A percentile compares a stretch with the other conserved stretches of the same genome.
phyloP scores from a whole-genome alignment of 305 asterid species.

The Solanum hybrid region DNA sequence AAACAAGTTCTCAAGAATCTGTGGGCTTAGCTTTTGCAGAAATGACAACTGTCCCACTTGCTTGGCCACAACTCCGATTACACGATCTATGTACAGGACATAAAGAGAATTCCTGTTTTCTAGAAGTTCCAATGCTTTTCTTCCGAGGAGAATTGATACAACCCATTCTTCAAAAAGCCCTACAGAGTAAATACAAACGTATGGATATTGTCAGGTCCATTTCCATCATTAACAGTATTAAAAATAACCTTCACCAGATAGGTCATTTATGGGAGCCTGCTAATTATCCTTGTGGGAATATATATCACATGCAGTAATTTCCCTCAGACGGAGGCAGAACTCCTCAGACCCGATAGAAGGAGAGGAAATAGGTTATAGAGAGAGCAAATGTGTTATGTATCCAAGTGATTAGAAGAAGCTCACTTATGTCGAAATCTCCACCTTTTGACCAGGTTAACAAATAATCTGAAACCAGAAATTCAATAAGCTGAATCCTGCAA shows the following conservation, averaged over 20 bases:
- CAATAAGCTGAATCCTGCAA: constrained; percentile 93
- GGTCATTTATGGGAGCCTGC: background rate
- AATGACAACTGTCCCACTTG: constrained; percentile 53
- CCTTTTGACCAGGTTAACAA: constrained; percentile 56
- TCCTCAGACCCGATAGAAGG: background rate
- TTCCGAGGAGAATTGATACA: constrained; percentile 52
- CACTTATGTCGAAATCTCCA: constrained; percentile 56
- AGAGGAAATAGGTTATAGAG: background rate
- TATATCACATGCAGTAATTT: background rate
- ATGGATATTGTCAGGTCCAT: background rate
- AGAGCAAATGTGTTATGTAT: background rate
- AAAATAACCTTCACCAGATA: background rate
- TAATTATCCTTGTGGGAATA: background rate
- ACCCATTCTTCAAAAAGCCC: constrained; percentile 85
- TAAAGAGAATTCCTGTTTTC: constrained; percentile 73
- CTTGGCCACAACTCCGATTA: constrained; percentile 64
- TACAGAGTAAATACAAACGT: constrained; percentile 10
- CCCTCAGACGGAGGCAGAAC: background rate
- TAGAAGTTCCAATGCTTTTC: constrained; percentile 58
- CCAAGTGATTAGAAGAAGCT: constrained; percentile 4
- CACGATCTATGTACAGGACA: constrained; percentile 78
- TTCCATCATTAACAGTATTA: background rate
- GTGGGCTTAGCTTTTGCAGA: constrained; percentile 42
- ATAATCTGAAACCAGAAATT: constrained; percentile 77
- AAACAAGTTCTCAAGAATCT: constrained; percentile 43